Evolutionary conservation across 2,329 filamentous ascomycete species (phyloP).

Genomic region (Aspergillus novoparasiticus): DNA sequence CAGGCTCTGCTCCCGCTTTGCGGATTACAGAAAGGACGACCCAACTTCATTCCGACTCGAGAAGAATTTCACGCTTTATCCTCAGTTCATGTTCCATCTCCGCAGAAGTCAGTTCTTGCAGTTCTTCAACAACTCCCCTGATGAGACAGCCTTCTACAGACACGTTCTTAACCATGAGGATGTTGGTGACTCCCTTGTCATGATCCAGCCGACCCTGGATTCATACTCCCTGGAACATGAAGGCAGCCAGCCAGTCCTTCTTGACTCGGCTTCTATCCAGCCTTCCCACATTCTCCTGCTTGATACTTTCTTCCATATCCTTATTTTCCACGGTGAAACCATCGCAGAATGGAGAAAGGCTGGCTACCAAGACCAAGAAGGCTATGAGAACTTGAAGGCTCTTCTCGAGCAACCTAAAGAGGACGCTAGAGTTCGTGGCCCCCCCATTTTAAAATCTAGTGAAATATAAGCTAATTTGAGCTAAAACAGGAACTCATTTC

Average conservation of each 20-base stretch:
- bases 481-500: constrained; percentile 82
- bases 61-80: constrained; percentile 98
- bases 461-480: constrained; percentile 8
- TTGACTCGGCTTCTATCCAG: constrained; percentile 96
- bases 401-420: constrained; percentile 93
- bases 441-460: background rate
- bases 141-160: constrained; percentile 98
- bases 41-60: constrained; percentile 94
- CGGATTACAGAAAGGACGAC: constrained; percentile 97
- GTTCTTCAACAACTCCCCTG: constrained; percentile 98
- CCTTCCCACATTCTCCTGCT: constrained; percentile 90
- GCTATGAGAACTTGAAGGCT: constrained; percentile 91
- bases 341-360: constrained; percentile 98
- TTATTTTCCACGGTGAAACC: constrained; percentile 98
- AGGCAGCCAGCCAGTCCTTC: constrained; percentile 85
- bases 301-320: constrained; percentile 98
- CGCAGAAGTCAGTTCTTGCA: constrained; percentile 96
- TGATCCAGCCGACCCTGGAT: constrained; percentile 98
- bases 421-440: constrained; percentile 76
- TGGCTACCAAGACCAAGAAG: constrained; percentile 96
- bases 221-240: constrained; percentile 97
- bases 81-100: constrained; percentile 99
- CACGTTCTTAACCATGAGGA: constrained; percentile 98
- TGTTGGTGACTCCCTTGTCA: constrained; percentile 92
- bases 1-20: constrained; percentile 90